These are phyloP conservation scores for Potentilla sterilis DNA, from an alignment of 306 rosid genomes.

Conservation along the genomic window DNA sequence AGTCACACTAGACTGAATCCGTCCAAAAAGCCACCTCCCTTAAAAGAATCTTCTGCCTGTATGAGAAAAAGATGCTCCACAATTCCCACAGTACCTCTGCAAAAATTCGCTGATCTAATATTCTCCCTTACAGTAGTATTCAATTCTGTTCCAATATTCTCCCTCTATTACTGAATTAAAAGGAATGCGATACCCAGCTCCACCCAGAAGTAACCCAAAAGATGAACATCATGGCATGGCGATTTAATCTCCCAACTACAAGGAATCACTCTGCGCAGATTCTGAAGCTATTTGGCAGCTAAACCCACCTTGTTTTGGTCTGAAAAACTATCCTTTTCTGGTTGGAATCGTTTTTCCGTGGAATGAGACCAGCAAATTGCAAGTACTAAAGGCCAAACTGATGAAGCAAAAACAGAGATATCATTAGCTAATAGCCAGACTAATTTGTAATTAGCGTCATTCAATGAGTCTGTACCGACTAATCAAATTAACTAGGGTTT, in stretches of 20 bases:
- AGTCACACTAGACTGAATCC: background rate
- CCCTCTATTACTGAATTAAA: background rate
- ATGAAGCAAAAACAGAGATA: background rate
- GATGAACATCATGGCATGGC: slow-evolving; percentile 2
- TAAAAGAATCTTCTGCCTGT: background rate
- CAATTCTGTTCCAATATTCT: background rate
- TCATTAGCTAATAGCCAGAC: too few relatives aligned
- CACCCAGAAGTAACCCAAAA: slow-evolving; percentile 8
- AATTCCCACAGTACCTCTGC: background rate
- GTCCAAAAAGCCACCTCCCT: background rate
- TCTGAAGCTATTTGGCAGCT: slow-evolving; percentile 7
- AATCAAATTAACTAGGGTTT: too few relatives aligned
- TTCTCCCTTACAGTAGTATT: background rate
- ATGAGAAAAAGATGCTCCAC: slow-evolving; percentile 6
- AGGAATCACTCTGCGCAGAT: background rate
- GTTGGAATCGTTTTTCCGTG: slow-evolving; percentile 7
- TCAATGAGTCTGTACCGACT: too few relatives aligned
- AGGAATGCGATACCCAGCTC: slow-evolving; percentile 43
- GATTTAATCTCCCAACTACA: slow-evolving; percentile 7
- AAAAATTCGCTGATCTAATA: background rate
- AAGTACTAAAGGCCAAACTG: background rate
- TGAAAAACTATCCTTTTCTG: background rate
- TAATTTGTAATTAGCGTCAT: too few relatives aligned
- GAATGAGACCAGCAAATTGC: slow-evolving; percentile 21
- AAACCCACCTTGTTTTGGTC: background rate